A percentile compares a stretch with the other conserved stretches of the same genome.
These are phyloP conservation scores for Colletotrichum agaves DNA, from an alignment of 2,329 filamentous ascomycete genomes.

Conservation along the genomic window DNA sequence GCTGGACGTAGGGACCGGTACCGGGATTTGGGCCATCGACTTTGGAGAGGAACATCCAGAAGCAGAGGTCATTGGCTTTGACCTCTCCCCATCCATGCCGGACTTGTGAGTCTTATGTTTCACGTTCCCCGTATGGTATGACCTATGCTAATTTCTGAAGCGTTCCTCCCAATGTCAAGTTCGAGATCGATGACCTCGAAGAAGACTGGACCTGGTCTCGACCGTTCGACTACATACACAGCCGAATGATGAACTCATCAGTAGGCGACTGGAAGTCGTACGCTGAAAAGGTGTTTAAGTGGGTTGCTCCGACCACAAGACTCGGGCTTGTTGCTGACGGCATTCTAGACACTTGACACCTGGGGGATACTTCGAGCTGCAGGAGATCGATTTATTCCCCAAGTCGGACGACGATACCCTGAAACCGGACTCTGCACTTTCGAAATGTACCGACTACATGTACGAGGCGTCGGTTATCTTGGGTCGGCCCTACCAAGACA, in stretches of 20 bases:
- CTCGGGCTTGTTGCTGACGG: too few relatives aligned
- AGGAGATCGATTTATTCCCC: conserved; percentile 53
- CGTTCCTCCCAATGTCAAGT: conserved; percentile 51
- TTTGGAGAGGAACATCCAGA: conserved; percentile 49
- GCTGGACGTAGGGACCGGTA: conserved; percentile 40
- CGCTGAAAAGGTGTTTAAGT: conserved; percentile 55
- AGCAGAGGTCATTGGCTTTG: conserved; percentile 48
- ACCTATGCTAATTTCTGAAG: conserved; percentile 42
- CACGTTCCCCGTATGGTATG: too few relatives aligned
- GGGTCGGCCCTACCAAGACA: conserved; percentile 43
- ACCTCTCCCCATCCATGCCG: conserved; percentile 53
- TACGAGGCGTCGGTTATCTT: conserved; percentile 36
- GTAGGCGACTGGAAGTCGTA: conserved; percentile 63
- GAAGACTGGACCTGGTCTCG: conserved; percentile 46
- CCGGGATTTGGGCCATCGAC: conserved; percentile 41
- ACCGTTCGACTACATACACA: conserved; percentile 69
- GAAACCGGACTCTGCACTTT: conserved; percentile 25
- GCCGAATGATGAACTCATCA: conserved; percentile 63
- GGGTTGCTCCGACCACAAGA: not conserved
- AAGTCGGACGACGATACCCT: conserved; percentile 55
- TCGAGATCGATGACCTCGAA: conserved; percentile 51
- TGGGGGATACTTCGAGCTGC: conserved; percentile 57
- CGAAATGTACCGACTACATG: conserved; percentile 39
- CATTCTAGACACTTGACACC: conserved; percentile 54
- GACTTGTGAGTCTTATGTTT: too few relatives aligned